Evolutionary conservation across 345 rosid species (phyloP).

Genomic region (Citrus hindsii): DNA sequence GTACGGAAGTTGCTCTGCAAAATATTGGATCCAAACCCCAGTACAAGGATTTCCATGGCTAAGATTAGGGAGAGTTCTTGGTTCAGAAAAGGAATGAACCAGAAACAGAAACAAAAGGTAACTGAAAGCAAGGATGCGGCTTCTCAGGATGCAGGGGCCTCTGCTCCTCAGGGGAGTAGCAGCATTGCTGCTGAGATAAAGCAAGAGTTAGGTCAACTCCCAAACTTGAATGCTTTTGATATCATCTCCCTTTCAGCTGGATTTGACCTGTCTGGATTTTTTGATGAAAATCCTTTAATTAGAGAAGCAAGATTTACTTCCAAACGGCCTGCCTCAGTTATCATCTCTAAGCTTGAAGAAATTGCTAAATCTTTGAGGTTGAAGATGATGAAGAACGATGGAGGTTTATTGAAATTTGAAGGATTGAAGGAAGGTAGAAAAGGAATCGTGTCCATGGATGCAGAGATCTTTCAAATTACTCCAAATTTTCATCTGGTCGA

Average conservation of each 20-base stretch:
- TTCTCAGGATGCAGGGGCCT: constrained; percentile 21
- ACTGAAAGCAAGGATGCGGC: constrained; percentile 27
- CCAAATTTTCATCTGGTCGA: constrained; percentile 73
- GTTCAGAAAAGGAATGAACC: constrained; percentile 55
- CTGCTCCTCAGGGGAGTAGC: constrained; percentile 36
- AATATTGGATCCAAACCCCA: constrained; percentile 63
- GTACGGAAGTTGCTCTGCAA: constrained; percentile 45
- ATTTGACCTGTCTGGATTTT: constrained; percentile 71
- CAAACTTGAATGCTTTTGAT: constrained; percentile 64
- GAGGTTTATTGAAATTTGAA: constrained; percentile 70
- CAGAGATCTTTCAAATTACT: constrained; percentile 73
- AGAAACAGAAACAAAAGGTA: constrained; percentile 43
- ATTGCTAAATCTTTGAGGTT: constrained; percentile 49
- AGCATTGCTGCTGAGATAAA: constrained; percentile 28
- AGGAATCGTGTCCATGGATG: constrained; percentile 62
- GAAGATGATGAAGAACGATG: constrained; percentile 61
- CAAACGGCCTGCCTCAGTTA: constrained; percentile 61
- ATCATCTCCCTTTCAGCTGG: constrained; percentile 69
- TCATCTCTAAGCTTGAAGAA: constrained; percentile 68
- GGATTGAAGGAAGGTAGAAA: constrained; percentile 60
- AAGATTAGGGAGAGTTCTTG: constrained; percentile 61
- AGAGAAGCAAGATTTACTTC: constrained; percentile 66
- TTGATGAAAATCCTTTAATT: constrained; percentile 42
- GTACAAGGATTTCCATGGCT: constrained; percentile 52
- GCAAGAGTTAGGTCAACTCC: constrained; percentile 36